phyloP scores from a whole-genome alignment of 2,329 filamentous ascomycete genomes.

The Thielaviopsis cerberus region DNA sequence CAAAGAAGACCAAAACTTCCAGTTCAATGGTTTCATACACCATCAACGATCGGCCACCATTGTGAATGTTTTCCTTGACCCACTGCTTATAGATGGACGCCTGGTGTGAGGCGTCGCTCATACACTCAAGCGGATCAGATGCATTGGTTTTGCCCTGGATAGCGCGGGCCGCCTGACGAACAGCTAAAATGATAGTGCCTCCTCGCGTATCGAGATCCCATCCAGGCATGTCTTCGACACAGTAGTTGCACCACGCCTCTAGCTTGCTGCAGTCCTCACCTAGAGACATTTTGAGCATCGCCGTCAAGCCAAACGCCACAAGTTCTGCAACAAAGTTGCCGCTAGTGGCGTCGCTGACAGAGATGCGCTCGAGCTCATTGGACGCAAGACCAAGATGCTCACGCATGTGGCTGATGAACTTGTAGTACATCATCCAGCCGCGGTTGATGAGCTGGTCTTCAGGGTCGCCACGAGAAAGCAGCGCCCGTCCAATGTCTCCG shows the following conservation, averaged over 20 bases:
- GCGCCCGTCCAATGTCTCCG: slow-evolving; percentile 40
- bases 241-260: slow-evolving; percentile 50
- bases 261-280: slow-evolving; percentile 51
- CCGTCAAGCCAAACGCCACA: slow-evolving; percentile 49
- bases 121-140: slow-evolving; percentile 32
- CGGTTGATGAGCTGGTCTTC: slow-evolving; percentile 41
- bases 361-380: slow-evolving; percentile 41
- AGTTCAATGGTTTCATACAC: slow-evolving; percentile 52
- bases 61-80: slow-evolving; percentile 31
- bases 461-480: slow-evolving; percentile 45
- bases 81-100: slow-evolving; percentile 40
- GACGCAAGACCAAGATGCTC: slow-evolving; percentile 40
- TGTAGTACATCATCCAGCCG: slow-evolving; percentile 48
- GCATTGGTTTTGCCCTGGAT: slow-evolving; percentile 54
- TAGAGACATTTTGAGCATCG: slow-evolving; percentile 48
- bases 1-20: slow-evolving; percentile 42
- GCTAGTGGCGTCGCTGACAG: slow-evolving; percentile 46
- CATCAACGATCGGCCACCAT: slow-evolving; percentile 44
- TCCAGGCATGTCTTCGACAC: slow-evolving; percentile 54
- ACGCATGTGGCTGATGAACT: slow-evolving; percentile 53
- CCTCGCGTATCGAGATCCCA: slow-evolving; percentile 56
- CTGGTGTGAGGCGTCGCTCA: slow-evolving; percentile 51
- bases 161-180: slow-evolving; percentile 48
- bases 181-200: slow-evolving; percentile 47
- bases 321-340: slow-evolving; percentile 57